Conservation (phyloP, 306 rosid species). For the Amphicarpaea edgeworthii region DNA sequence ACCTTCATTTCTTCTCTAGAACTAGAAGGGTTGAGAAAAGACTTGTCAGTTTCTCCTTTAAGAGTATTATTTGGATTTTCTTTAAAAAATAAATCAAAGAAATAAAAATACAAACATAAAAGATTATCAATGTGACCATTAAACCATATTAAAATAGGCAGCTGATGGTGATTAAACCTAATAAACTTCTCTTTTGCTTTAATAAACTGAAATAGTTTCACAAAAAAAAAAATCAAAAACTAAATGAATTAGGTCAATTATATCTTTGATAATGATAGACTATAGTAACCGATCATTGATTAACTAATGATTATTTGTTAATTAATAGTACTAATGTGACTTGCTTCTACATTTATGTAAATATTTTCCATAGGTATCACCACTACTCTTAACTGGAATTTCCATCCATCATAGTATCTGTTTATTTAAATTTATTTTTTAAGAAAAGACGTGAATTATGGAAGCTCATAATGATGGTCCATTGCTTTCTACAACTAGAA, state of each 20-base stretch:
- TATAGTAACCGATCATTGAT: neutral
- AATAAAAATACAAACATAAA: no score
- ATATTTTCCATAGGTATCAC: neutral
- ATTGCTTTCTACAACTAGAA: constrained; percentile 3
- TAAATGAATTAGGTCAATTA: neutral
- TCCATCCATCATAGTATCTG: neutral
- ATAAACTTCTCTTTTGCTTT: no score
- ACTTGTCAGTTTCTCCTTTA: neutral
- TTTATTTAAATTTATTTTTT: neutral
- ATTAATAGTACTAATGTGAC: neutral
- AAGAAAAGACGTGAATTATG: constrained; percentile 1
- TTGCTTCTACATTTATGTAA: neutral
- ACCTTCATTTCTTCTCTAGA: neutral
- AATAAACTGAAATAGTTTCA: neutral
- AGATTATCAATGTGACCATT: neutral
- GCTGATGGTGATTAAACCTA: neutral
- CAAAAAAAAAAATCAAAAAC: neutral
- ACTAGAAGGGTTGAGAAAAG: neutral
- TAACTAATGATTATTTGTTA: neutral
- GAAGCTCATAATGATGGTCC: constrained; percentile 27
- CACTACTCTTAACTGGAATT: neutral
- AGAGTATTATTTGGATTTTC: neutral
- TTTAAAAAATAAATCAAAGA: no score
- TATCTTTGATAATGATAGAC: neutral
- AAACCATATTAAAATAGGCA: neutral